phyloP scores from a whole-genome alignment of 2,329 filamentous ascomycete genomes.

The Colletotrichum euphorbiae region DNA sequence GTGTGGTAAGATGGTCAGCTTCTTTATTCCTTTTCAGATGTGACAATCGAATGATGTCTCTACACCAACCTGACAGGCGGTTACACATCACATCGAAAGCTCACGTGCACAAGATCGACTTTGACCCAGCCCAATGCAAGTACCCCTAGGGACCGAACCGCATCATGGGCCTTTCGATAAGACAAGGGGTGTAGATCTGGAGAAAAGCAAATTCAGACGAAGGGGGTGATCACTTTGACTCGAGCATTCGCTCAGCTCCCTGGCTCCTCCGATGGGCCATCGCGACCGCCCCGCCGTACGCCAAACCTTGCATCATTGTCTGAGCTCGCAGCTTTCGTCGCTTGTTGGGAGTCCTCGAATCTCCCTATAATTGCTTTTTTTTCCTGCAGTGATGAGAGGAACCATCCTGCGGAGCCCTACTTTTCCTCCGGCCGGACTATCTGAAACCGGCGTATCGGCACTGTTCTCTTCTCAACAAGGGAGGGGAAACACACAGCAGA shows the following conservation, averaged over 20 bases:
- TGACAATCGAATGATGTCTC: constrained; percentile 18
- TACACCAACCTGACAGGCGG: not conserved
- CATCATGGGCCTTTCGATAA: constrained; percentile 4
- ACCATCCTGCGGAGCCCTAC: not conserved
- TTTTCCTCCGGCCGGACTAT: constrained; percentile 1
- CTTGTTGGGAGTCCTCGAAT: constrained; percentile 37
- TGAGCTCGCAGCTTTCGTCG: constrained; percentile 23
- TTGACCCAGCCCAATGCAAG: constrained; percentile 17
- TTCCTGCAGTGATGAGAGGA: constrained; percentile 22
- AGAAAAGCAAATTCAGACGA: constrained; percentile 14
- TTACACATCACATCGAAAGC: constrained; percentile 12
- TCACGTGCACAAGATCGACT: constrained; percentile 4
- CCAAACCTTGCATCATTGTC: constrained; percentile 29
- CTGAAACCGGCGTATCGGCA: constrained; percentile 18
- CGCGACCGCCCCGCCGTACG: constrained; percentile 13
- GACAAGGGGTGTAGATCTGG: constrained; percentile 26
- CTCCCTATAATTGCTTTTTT: constrained; percentile 36
- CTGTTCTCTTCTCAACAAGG: constrained; percentile 39
- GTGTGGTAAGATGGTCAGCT: not conserved
- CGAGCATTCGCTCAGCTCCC: constrained; percentile 7
- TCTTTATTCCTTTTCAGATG: constrained; percentile 21
- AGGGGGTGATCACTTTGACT: not conserved
- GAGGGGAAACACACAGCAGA: constrained; percentile 12
- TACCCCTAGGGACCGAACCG: constrained; percentile 1
- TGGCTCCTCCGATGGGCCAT: not conserved